Evolutionary conservation across 2,329 filamentous ascomycete species (phyloP).

Genomic region (Cercospora brassicicola): DNA sequence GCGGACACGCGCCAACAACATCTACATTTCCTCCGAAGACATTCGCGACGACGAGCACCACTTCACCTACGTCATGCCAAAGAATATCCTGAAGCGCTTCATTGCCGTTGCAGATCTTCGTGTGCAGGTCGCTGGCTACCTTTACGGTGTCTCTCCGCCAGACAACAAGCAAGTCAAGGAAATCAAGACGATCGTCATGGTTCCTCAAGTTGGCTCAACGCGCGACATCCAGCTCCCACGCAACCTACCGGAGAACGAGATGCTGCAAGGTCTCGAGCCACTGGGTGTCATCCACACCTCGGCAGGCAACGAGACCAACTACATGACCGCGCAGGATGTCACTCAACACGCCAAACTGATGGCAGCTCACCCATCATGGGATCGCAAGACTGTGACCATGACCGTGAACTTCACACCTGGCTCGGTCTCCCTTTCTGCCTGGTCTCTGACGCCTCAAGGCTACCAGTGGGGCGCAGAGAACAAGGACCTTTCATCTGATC

Average conservation of each 20-base stretch:
- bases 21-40: slow-evolving; percentile 96
- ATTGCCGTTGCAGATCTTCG: slow-evolving; percentile 96
- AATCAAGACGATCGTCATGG: slow-evolving; percentile 92
- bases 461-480: slow-evolving; percentile 98
- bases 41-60: slow-evolving; percentile 84
- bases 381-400: slow-evolving; percentile 90
- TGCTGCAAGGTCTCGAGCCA: slow-evolving; percentile 81
- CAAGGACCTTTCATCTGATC: slow-evolving; percentile 86
- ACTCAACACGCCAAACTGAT: slow-evolving; percentile 91
- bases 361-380: slow-evolving; percentile 76
- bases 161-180: slow-evolving; percentile 98
- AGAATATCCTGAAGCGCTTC: slow-evolving; percentile 97
- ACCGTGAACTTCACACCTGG: slow-evolving; percentile 95
- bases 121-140: slow-evolving; percentile 92
- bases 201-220: slow-evolving; percentile 91
- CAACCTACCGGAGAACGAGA: slow-evolving; percentile 86
- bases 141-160: slow-evolving; percentile 87
- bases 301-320: slow-evolving; percentile 89
- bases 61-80: slow-evolving; percentile 97
- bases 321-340: slow-evolving; percentile 94
- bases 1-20: slow-evolving; percentile 91
- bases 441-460: slow-evolving; percentile 85
- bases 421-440: slow-evolving; percentile 90
- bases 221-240: slow-evolving; percentile 89
- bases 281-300: slow-evolving; percentile 94